These are phyloP conservation scores for Blastomyces emzantsi DNA, from an alignment of 2,329 filamentous ascomycete genomes.

Conservation along the genomic window DNA sequence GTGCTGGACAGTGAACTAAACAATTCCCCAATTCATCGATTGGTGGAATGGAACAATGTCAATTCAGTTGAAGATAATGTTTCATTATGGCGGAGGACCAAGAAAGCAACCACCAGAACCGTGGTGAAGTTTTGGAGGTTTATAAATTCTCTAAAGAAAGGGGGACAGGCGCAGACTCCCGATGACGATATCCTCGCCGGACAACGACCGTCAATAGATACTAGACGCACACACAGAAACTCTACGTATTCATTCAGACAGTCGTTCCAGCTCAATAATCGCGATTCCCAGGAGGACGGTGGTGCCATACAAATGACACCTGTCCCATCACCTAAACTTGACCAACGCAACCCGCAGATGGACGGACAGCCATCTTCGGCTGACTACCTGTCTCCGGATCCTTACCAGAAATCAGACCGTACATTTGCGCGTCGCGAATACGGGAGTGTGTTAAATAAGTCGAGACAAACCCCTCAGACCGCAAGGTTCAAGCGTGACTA, in stretches of 20 bases:
- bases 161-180: conserved; percentile 34
- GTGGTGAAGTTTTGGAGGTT: conserved; percentile 48
- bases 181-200: conserved; percentile 34
- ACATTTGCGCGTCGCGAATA: conserved; percentile 38
- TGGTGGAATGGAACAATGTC: conserved; percentile 84
- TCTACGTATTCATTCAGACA: conserved; percentile 48
- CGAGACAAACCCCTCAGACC: conserved; percentile 54
- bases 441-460: conserved; percentile 65
- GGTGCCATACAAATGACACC: conserved; percentile 93
- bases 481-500: conserved; percentile 85
- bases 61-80: conserved; percentile 85
- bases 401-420: conserved; percentile 7
- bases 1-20: conserved; percentile 88
- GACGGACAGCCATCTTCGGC: not conserved
- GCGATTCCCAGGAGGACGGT: conserved; percentile 32
- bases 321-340: conserved; percentile 65
- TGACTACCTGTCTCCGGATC: conserved; percentile 4
- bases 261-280: conserved; percentile 44
- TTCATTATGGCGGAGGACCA: conserved; percentile 75
- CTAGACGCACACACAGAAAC: conserved; percentile 46
- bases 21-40: conserved; percentile 86
- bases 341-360: not conserved
- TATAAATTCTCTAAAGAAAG: conserved; percentile 42
- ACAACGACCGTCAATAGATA: conserved; percentile 58
- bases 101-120: conserved; percentile 69